Conservation (phyloP, 2,329 filamentous ascomycete species). For the Coniochaeta pulveracea region DNA sequence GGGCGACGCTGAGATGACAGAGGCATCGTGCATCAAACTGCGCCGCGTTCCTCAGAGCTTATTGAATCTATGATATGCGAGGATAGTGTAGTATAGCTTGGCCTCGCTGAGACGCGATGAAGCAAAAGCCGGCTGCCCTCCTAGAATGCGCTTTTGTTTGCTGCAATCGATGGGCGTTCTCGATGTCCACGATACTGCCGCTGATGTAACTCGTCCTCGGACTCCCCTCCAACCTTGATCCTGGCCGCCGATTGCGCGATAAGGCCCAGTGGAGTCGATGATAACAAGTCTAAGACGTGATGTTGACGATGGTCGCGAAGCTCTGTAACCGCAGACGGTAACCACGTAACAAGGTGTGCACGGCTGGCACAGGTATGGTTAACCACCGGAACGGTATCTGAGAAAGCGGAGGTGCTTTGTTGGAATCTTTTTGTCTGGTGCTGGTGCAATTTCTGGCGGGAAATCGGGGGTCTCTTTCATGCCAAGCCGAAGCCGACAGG, state of each 20-base stretch:
- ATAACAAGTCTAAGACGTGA: conserved; percentile 2
- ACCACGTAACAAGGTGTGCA: no score
- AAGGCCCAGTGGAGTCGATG: conserved; percentile 1
- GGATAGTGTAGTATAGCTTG: neutral
- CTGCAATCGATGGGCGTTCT: neutral
- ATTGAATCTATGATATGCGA: neutral
- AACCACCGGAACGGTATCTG: no score
- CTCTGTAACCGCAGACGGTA: no score
- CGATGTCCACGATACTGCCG: neutral
- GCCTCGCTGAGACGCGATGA: neutral
- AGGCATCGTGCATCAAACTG: conserved; percentile 1
- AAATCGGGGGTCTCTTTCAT: no score
- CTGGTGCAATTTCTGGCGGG: no score
- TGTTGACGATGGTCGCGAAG: neutral
- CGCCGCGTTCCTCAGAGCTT: neutral
- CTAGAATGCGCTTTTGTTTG: neutral
- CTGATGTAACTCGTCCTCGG: conserved; percentile 4
- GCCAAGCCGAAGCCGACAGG: no score
- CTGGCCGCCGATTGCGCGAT: conserved; percentile 1
- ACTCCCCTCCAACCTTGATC: conserved; percentile 1
- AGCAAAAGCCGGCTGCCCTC: neutral
- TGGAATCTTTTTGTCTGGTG: no score
- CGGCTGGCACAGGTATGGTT: no score
- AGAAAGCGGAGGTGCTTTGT: no score
- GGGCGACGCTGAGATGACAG: conserved; percentile 11